phyloP scores from a whole-genome alignment of 768 basidiomycete genomes.

The Lactifluus pinguis region DNA sequence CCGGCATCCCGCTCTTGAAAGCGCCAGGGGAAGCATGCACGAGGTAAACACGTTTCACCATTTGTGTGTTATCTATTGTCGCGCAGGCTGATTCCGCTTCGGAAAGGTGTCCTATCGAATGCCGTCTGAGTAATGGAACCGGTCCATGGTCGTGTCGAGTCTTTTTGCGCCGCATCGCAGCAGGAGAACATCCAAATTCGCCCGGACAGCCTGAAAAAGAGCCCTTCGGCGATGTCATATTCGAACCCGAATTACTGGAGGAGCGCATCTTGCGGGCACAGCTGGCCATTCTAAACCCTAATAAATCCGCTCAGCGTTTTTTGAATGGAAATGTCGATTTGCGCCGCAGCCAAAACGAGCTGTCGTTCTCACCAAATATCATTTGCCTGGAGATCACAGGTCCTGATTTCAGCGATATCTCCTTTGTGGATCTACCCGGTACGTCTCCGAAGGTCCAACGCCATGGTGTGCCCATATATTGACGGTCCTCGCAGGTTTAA shows the following conservation, averaged over 20 bases:
- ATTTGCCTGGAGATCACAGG: slow-evolving; percentile 25
- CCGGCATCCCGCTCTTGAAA: slow-evolving; percentile 22
- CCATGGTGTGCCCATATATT: background rate
- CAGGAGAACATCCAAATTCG: background rate
- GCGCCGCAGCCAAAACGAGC: background rate
- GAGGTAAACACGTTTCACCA: slow-evolving; percentile 13
- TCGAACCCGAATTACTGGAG: background rate
- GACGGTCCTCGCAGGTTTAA: slow-evolving; percentile 17
- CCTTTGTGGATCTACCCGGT: slow-evolving; percentile 26
- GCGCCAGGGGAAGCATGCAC: slow-evolving; percentile 24
- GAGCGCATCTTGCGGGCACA: slow-evolving; percentile 5
- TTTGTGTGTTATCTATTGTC: background rate
- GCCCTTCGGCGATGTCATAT: slow-evolving; percentile 2
- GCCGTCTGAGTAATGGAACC: slow-evolving; percentile 1
- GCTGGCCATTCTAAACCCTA: slow-evolving; percentile 13
- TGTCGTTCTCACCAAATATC: slow-evolving; percentile 21
- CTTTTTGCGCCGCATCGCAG: background rate
- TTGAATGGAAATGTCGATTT: background rate
- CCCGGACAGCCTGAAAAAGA: slow-evolving; percentile 3
- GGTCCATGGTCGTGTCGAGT: slow-evolving; percentile 10
- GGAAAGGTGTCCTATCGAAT: slow-evolving; percentile 16
- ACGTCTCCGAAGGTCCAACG: background rate
- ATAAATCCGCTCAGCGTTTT: background rate
- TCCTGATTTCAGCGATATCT: slow-evolving; percentile 23
- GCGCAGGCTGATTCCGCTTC: background rate